Evolutionary conservation across 2,329 filamentous ascomycete genomes (phyloP).

Genomic region (Paecilomyces dactylethromorphus): DNA sequence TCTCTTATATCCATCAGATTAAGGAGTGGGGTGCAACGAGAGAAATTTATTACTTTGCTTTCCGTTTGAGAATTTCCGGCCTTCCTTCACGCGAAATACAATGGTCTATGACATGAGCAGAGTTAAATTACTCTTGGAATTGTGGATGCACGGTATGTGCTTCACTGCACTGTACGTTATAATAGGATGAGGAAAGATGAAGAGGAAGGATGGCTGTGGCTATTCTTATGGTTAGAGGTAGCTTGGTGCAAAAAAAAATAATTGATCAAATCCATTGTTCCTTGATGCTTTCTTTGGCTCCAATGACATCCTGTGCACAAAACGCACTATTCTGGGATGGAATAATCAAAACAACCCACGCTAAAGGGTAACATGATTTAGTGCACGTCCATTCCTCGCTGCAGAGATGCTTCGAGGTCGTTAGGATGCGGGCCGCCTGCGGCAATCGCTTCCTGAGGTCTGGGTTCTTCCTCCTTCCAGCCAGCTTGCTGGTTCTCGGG

Average conservation of each 20-base stretch:
- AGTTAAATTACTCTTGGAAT: no score
- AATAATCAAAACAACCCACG: background rate
- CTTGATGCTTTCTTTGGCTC: background rate
- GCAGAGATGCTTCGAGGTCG: conserved; percentile 45
- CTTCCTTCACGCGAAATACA: no score
- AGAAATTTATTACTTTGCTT: no score
- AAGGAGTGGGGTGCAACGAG: no score
- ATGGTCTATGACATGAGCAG: no score
- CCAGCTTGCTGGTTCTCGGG: conserved; percentile 52
- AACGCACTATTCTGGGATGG: conserved; percentile 1
- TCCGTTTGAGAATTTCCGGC: no score
- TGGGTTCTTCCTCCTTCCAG: conserved; percentile 54
- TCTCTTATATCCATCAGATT: no score
- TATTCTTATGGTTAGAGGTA: background rate
- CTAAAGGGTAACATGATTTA: conserved; percentile 4
- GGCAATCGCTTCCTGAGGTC: conserved; percentile 50
- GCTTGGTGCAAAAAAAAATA: no score
- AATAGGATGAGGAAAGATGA: background rate
- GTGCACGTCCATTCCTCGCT: conserved; percentile 51
- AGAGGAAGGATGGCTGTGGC: background rate
- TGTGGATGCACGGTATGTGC: no score
- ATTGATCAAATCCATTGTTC: background rate
- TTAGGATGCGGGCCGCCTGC: conserved; percentile 36
- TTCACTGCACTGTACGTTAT: no score
- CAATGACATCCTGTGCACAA: conserved; percentile 1